Evolutionary conservation across 257 asterid genomes (phyloP), one percentile per base, ranked within the genome.

Genomic region (Ilex aquifolium): DNA sequence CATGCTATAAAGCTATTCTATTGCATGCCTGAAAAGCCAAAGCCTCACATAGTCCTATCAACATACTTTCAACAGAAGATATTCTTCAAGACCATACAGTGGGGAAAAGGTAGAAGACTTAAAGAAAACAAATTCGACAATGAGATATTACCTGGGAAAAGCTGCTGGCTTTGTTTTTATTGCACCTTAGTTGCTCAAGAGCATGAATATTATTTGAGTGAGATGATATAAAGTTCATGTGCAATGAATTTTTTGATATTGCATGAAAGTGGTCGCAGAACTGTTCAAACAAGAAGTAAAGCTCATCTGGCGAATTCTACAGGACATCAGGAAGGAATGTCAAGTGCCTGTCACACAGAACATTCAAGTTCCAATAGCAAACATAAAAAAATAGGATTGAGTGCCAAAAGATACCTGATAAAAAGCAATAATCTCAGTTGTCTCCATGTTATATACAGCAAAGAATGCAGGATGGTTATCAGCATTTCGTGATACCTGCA

Each of bases 371-470:
- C 42, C 42, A 36, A 36, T 4, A 36, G 42, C 5, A 36, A 36
- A 36, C 8, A 21, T 21, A 1, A 21, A 60, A 57, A n/a, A 56
- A 31, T 46, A 10, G 63, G 56, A 32, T 16, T n/a, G 51, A 16
- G 31, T 57, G 42, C 60, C 32, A 62, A 55, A 13, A 40, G 31
- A 65, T 64, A 88, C 97, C 97, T 87, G 96, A 87, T 80, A 79
- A 77, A 92, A 89, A 32, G 99, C 85, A 74, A 87, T 69, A 68
- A 92, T 79, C 77, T 92, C 94, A 65, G 99, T 78, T 1, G 96
- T 85, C 82, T 89, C 99, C 97, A 92, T 89, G 73, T 92, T 83
- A 77, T 92, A 92, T 72, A 92, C 94, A 79, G 97, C 99, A 80
- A 92, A 85, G 70, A 92, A 92, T 65, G 99, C 93, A 61, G 92